phyloP scores from a whole-genome alignment of 2,329 filamentous ascomycete genomes.

The Emergomyces pasteurianus region DNA sequence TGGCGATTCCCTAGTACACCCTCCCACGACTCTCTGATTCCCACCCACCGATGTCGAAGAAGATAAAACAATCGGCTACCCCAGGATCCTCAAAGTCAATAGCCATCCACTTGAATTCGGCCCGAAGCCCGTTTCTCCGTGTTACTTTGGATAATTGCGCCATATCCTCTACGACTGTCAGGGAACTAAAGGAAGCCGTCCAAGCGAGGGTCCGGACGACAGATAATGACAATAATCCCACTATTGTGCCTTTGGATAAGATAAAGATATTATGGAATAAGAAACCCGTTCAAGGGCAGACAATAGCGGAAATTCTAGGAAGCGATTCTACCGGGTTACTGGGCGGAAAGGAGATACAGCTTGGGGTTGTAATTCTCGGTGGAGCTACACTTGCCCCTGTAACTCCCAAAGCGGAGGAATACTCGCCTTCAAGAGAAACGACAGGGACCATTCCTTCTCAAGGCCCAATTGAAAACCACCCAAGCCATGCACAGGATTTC shows the following conservation, averaged over 20 bases:
- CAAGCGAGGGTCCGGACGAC: slow-evolving; percentile 40
- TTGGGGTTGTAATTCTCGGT: slow-evolving; percentile 79
- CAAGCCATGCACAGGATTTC: slow-evolving; percentile 33
- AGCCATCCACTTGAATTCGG: slow-evolving; percentile 34
- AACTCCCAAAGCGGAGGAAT: slow-evolving; percentile 9
- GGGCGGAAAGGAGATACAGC: slow-evolving; percentile 48
- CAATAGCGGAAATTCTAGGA: slow-evolving; percentile 58
- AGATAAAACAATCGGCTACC: slow-evolving; percentile 19
- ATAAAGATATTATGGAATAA: slow-evolving; percentile 78
- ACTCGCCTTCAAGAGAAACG: slow-evolving; percentile 5
- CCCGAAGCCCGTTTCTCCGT: slow-evolving; percentile 61
- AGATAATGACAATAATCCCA: slow-evolving; percentile 37
- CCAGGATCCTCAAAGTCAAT: slow-evolving; percentile 32
- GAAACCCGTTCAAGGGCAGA: slow-evolving; percentile 73
- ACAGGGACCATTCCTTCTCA: slow-evolving; percentile 30
- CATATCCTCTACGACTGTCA: slow-evolving; percentile 57
- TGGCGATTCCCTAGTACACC: slow-evolving; percentile 25
- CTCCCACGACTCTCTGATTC: slow-evolving; percentile 34
- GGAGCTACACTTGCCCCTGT: slow-evolving; percentile 41
- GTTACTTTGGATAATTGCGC: slow-evolving; percentile 51
- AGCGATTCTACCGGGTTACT: slow-evolving; percentile 36
- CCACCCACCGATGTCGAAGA: slow-evolving; percentile 34
- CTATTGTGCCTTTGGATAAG: slow-evolving; percentile 47
- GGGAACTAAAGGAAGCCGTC: slow-evolving; percentile 64
- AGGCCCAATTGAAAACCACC: slow-evolving; percentile 7